Conservation (phyloP, 805 yeast genomes). For the Kazachstania viticola region DNA sequence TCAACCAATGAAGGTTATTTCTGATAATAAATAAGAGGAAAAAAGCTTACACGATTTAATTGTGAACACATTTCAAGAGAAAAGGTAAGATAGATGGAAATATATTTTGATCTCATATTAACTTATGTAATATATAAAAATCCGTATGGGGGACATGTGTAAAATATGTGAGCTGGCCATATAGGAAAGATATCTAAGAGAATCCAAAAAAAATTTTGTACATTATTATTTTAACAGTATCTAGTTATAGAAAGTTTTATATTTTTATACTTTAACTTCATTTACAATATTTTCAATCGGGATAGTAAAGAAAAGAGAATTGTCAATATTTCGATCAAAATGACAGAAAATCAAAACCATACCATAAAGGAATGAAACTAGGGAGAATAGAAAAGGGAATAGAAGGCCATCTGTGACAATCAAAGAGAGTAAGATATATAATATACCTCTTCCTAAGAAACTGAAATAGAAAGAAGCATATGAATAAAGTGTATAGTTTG, state of each 20-base stretch:
- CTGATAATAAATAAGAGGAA: slow-evolving; percentile 1
- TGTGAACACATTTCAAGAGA: too few species aligned
- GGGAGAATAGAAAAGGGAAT: slow-evolving; percentile 46
- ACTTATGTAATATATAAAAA: too few species aligned
- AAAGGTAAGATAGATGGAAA: too few species aligned
- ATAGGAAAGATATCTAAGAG: too few species aligned
- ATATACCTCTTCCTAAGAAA: slow-evolving; percentile 44
- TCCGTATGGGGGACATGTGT: too few species aligned
- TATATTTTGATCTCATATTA: too few species aligned
- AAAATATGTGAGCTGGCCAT: too few species aligned
- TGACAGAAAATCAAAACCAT: slow-evolving; percentile 49
- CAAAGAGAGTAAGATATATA: slow-evolving; percentile 30
- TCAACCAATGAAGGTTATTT: slow-evolving; percentile 37
- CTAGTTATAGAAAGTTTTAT: too few species aligned
- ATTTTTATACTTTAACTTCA: neutral
- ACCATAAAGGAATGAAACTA: slow-evolving; percentile 52
- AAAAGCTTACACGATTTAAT: too few species aligned
- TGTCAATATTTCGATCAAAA: slow-evolving; percentile 22
- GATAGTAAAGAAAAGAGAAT: neutral
- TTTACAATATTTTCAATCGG: slow-evolving; percentile 1
- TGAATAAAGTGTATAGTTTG: too few species aligned
- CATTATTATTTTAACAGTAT: too few species aligned
- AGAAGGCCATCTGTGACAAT: slow-evolving; percentile 45
- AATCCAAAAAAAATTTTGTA: too few species aligned
- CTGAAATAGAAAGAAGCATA: slow-evolving; percentile 61